Evolutionary conservation across 2,329 filamentous ascomycete genomes (phyloP), one percentile per base, ranked within the genome.

Genomic region (Neocatenulostroma microsporum): DNA sequence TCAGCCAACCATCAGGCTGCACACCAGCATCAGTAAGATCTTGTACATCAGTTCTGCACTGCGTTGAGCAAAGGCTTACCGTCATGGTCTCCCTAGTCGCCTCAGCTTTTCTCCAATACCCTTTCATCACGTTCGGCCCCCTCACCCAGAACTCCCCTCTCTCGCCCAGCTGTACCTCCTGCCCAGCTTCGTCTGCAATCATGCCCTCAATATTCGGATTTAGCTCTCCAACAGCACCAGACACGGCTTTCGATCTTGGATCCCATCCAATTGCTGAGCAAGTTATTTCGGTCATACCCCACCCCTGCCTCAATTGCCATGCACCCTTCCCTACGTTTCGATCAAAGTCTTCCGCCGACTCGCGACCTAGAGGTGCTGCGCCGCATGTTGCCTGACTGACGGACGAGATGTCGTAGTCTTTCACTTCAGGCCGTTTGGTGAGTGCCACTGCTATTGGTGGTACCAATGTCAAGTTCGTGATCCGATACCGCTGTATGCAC

Each of bases 241-340:
- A 63, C 2, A 54, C 45, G 3, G 60, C 62, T 4, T 73, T 57
- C 3, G 30, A 31, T 1, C 53, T 63, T 1, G 78, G 73, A 44
- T 82, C 69, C 72, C 78, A 87, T 5, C 69, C 70, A 11, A 83
- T 69, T 13, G 74, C 68, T 0, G 80, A 77, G 57, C 84, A 89
- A 0, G 84, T 91, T 3, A 67, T 62, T 54, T 91, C 85, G 1
- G 85, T 91, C 85, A 93, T 89, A 4, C 86, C 86, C 82, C 84
- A 93, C 3, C 84, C 85, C 30, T 55, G 84, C 54, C 70, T 73
- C 19, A 79, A 54, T 46, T 72, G 71, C 17, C 76, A 59, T 15
- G 59, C 53, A 11, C 67, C 63, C 2, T 46, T 53, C 2, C 63
- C 60, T 67, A 77, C 78, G 39, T 78, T 53, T 40, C 63, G 69